A percentile compares a stretch with the other conserved stretches of the same genome.
Evolutionary conservation across 1,284 basidiomycete genomes (phyloP).

Genomic region (Marasmius oreades): DNA sequence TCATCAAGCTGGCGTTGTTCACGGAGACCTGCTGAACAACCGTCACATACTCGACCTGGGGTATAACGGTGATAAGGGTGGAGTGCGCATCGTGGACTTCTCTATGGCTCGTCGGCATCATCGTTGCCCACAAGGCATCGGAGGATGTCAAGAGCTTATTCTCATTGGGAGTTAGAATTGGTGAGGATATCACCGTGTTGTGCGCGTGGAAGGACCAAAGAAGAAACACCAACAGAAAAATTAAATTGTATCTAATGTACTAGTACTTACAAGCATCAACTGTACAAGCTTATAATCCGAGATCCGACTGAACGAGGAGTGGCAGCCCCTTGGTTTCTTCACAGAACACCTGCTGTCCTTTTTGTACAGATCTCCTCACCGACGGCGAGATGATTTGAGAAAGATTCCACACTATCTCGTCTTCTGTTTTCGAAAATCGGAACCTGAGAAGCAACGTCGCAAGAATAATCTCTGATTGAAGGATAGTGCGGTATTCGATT

Average conservation of each 20-base stretch:
- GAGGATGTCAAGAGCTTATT: neutral
- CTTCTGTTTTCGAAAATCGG: conserved; percentile 28
- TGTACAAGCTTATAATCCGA: neutral
- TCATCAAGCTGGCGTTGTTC: neutral
- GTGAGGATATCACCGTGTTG: too few species aligned
- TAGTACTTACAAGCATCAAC: neutral
- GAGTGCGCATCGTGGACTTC: neutral
- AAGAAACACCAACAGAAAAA: too few species aligned
- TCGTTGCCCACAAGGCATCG: neutral
- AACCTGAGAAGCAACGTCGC: conserved; percentile 30
- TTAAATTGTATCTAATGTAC: too few species aligned
- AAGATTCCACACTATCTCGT: conserved; percentile 39
- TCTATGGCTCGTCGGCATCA: neutral
- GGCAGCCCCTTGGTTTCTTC: conserved; percentile 34
- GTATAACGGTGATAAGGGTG: neutral
- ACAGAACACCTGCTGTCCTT: conserved; percentile 10
- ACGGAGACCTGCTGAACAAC: neutral
- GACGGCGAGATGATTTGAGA: conserved; percentile 41
- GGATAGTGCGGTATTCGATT: neutral
- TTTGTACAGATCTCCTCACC: conserved; percentile 19
- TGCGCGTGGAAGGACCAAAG: neutral
- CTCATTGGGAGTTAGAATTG: neutral
- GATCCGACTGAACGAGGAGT: conserved; percentile 21
- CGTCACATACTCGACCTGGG: neutral
- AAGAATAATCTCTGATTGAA: conserved; percentile 36